These are phyloP conservation scores for Exophiala sideris DNA, from an alignment of 2,329 filamentous ascomycete species.

Conservation along the genomic window DNA sequence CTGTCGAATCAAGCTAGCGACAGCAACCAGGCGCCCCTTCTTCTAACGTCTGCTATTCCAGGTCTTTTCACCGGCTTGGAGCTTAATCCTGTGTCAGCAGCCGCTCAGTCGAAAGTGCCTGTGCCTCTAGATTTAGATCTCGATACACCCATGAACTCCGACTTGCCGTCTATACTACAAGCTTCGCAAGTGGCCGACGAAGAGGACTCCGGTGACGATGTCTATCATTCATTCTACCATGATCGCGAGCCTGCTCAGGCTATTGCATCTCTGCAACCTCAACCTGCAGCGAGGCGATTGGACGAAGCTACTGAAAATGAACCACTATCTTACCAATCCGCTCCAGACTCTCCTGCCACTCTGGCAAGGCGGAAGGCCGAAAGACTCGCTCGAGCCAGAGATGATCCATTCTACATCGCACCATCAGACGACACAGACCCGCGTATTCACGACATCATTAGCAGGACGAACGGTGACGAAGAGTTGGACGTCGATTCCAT, in stretches of 20 bases:
- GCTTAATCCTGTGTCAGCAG: constrained; percentile 81
- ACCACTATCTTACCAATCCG: constrained; percentile 38
- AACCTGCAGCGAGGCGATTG: constrained; percentile 8
- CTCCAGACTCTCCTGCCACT: constrained; percentile 68
- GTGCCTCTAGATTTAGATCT: constrained; percentile 72
- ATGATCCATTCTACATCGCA: constrained; percentile 93
- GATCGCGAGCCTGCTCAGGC: constrained; percentile 29
- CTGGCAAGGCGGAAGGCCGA: constrained; percentile 71
- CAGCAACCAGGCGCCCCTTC: constrained; percentile 64
- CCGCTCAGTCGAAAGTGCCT: constrained; percentile 83
- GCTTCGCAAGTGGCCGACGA: constrained; percentile 40
- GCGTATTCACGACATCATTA: constrained; percentile 58
- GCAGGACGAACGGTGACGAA: constrained; percentile 62
- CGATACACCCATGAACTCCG: constrained; percentile 75
- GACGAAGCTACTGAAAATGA: constrained; percentile 17
- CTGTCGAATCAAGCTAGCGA: constrained; percentile 33
- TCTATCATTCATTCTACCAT: constrained; percentile 45
- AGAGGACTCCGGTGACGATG: constrained; percentile 47
- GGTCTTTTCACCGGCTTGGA: constrained; percentile 82
- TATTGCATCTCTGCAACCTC: constrained; percentile 22
- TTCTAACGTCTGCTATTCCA: constrained; percentile 88
- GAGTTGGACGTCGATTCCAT: constrained; percentile 91
- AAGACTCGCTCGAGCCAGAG: constrained; percentile 74
- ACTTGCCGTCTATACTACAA: constrained; percentile 64
- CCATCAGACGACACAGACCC: constrained; percentile 65